A percentile compares a stretch with the other conserved stretches of the same genome.
Evolutionary conservation across 495 filamentous ascomycete species (phyloP).

Genomic region (Sphaerosporella brunnea): DNA sequence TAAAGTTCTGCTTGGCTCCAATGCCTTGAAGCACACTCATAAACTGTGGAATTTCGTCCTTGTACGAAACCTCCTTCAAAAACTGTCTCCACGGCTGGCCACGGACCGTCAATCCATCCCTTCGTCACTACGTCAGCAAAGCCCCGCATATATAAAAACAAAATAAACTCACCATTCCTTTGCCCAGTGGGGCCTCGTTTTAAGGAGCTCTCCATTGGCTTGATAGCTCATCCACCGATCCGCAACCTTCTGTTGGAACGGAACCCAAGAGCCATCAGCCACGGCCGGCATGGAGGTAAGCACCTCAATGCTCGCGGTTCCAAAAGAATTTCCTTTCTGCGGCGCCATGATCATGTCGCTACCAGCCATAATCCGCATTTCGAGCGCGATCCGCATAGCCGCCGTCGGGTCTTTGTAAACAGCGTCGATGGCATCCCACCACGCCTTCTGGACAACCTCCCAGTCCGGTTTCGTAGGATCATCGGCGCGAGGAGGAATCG

Average conservation of each 20-base stretch:
- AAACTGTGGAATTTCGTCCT: constrained; percentile 32
- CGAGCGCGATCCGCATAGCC: constrained; percentile 36
- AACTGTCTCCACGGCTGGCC: constrained; percentile 27
- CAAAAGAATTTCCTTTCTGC: constrained; percentile 32
- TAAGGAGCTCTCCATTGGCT: constrained; percentile 21
- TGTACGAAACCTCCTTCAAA: constrained; percentile 32
- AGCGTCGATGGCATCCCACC: constrained; percentile 37
- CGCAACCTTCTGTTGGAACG: constrained; percentile 31
- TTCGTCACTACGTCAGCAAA: not conserved
- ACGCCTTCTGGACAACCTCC: constrained; percentile 31
- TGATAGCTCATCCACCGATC: constrained; percentile 34
- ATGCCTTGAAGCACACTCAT: constrained; percentile 28
- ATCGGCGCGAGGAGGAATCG: constrained; percentile 24
- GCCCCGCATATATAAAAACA: not conserved
- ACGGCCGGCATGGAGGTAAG: constrained; percentile 31
- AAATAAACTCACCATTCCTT: constrained; percentile 32
- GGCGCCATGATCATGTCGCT: constrained; percentile 38
- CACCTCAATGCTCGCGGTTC: constrained; percentile 36
- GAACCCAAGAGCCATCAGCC: constrained; percentile 30
- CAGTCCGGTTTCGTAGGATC: constrained; percentile 30
- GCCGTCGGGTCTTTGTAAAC: constrained; percentile 29
- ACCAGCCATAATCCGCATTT: constrained; percentile 36
- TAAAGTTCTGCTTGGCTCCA: constrained; percentile 33
- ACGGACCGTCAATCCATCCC: constrained; percentile 7
- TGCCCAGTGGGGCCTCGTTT: constrained; percentile 37